phyloP scores from a whole-genome alignment of 176 grass and related monocot genomes.

The Avena eriantha region DNA sequence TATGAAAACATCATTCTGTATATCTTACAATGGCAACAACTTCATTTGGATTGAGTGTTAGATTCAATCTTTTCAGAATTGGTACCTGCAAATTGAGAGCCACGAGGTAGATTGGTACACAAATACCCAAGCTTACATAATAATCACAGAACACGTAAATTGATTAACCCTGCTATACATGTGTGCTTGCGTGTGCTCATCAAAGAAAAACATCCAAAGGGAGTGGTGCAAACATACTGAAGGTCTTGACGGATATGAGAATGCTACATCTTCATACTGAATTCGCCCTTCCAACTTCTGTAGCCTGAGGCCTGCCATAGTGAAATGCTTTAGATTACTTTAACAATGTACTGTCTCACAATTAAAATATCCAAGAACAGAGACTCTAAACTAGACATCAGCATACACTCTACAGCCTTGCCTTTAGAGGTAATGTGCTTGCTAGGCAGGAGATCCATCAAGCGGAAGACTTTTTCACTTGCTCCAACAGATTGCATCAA shows the following conservation, averaged over 20 bases:
- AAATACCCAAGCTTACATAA: constrained; percentile 8
- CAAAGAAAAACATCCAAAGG: constrained; percentile 36
- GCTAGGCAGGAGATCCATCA: constrained; percentile 94
- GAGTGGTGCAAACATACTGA: constrained; percentile 49
- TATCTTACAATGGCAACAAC: constrained; percentile 93
- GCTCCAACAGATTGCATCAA: constrained; percentile 95
- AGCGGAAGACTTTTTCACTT: constrained; percentile 95
- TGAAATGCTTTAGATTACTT: constrained; percentile 22
- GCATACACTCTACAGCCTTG: constrained; percentile 47
- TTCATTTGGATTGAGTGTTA: constrained; percentile 83
- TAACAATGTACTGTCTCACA: not conserved
- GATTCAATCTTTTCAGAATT: constrained; percentile 68
- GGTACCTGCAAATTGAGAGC: constrained; percentile 61
- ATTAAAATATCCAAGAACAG: constrained; percentile 9
- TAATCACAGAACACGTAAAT: constrained; percentile 13
- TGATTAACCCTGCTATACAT: not conserved
- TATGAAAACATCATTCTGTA: constrained; percentile 20
- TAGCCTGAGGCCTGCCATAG: constrained; percentile 62
- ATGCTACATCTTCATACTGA: constrained; percentile 84
- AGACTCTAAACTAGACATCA: constrained; percentile 4
- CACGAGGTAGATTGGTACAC: constrained; percentile 22
- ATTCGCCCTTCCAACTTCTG: constrained; percentile 70
- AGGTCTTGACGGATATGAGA: constrained; percentile 90
- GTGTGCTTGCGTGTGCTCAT: not conserved
- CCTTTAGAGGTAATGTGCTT: constrained; percentile 74